Conservation (phyloP, 106 monocot genomes). For the Posidonia australis region DNA sequence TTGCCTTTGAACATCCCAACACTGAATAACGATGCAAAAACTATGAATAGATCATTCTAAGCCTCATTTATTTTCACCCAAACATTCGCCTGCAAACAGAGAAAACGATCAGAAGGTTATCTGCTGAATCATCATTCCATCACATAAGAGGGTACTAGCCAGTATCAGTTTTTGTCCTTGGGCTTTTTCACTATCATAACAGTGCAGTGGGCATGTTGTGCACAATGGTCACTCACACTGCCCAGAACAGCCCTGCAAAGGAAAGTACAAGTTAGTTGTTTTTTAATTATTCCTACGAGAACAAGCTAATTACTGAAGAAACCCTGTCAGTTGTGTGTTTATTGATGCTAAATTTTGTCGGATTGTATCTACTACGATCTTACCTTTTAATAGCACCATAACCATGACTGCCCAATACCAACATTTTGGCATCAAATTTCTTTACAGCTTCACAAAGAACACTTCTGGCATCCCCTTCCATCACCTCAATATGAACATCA, state of each 20-base stretch:
- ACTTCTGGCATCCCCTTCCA: conserved; percentile 16
- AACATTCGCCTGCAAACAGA: no score
- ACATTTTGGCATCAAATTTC: conserved; percentile 6
- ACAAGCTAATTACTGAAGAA: no score
- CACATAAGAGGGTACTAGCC: no score
- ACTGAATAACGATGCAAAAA: no score
- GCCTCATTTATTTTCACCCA: no score
- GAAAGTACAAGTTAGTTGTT: background rate
- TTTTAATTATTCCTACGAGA: no score
- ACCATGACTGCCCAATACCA: conserved; percentile 17
- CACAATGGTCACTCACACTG: conserved; percentile 23
- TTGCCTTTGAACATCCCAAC: background rate
- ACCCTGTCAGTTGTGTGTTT: no score
- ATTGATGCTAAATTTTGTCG: no score
- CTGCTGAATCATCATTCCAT: no score
- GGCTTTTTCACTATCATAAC: conserved; percentile 25
- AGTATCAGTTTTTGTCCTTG: conserved; percentile 7
- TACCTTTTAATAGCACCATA: conserved; percentile 19
- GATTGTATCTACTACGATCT: background rate
- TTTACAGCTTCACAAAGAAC: conserved; percentile 15
- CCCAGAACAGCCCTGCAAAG: conserved; percentile 14
- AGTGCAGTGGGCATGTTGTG: conserved; percentile 20
- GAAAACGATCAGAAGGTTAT: no score
- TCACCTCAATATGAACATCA: conserved; percentile 8
- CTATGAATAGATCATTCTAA: no score